Evolutionary conservation across 2,329 filamentous ascomycete genomes (phyloP).

Genomic region (Ophiostoma novo-ulmi): DNA sequence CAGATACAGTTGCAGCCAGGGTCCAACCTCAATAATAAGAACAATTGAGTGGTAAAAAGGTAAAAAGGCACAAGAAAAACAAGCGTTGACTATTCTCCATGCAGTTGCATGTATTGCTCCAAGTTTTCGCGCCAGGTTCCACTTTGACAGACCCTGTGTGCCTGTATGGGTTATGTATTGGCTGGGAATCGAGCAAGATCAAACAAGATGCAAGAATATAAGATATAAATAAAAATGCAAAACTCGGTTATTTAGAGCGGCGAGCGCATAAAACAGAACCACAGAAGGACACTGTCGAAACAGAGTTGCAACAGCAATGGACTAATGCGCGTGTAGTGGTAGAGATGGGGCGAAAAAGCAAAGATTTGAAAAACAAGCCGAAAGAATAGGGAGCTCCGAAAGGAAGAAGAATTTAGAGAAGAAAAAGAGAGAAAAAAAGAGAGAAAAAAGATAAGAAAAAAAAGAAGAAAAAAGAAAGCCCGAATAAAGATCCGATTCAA

Average conservation of each 20-base stretch:
- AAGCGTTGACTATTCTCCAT: background rate
- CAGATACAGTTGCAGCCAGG: background rate
- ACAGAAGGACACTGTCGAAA: background rate
- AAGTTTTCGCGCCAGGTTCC: background rate
- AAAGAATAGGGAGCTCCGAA: background rate
- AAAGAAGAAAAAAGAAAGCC: background rate
- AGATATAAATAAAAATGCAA: background rate
- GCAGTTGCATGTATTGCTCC: background rate
- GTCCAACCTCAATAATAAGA: background rate
- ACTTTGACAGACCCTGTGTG: background rate
- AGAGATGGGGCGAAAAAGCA: background rate
- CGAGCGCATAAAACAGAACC: background rate
- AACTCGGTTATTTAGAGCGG: background rate
- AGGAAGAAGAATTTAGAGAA: background rate
- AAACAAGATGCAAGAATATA: background rate
- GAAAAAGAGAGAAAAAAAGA: background rate
- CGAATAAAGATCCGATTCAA: background rate
- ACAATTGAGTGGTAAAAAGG: background rate
- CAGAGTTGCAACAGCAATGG: constrained; percentile 5
- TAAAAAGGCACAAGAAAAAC: background rate
- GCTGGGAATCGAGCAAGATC: background rate
- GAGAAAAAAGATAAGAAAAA: background rate
- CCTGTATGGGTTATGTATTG: constrained; percentile 12
- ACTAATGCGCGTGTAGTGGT: constrained; percentile 3
- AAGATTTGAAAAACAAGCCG: background rate